These are phyloP conservation scores for Ceratobasidium sp. DNA, from an alignment of 1,284 basidiomycete species.

Conservation along the genomic window DNA sequence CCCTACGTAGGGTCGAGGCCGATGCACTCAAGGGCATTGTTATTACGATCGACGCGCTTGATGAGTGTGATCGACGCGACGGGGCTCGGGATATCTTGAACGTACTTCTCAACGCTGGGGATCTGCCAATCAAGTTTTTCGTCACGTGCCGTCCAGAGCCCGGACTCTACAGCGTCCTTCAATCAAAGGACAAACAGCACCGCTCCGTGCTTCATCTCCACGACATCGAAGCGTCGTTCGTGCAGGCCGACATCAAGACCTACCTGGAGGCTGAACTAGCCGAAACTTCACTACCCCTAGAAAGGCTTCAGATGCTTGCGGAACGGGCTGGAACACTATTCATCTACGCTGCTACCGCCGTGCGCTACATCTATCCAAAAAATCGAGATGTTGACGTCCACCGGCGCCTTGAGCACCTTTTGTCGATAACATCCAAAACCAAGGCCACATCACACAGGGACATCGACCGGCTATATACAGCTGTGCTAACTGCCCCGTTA, in stretches of 20 bases:
- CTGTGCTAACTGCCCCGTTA: background rate
- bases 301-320: background rate
- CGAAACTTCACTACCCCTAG: background rate
- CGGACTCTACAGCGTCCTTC: background rate
- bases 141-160: conserved; percentile 43
- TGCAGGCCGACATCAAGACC: conserved; percentile 33
- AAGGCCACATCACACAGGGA: conserved; percentile 1
- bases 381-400: background rate
- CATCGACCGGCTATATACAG: conserved; percentile 16
- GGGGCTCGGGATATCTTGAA: background rate
- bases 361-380: background rate
- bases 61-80: conserved; percentile 25
- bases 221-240: conserved; percentile 41
- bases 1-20: background rate
- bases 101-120: background rate
- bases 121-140: conserved; percentile 37
- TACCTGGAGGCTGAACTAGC: conserved; percentile 25
- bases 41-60: conserved; percentile 42
- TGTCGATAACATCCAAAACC: background rate
- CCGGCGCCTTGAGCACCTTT: background rate
- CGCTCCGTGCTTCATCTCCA: conserved; percentile 22
- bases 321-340: background rate
- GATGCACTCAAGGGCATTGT: background rate
- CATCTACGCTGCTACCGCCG: conserved; percentile 17
- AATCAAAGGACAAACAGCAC: no score